Conservation (phyloP, 352 stramenopile species). For the Phytopythium boreale region DNA sequence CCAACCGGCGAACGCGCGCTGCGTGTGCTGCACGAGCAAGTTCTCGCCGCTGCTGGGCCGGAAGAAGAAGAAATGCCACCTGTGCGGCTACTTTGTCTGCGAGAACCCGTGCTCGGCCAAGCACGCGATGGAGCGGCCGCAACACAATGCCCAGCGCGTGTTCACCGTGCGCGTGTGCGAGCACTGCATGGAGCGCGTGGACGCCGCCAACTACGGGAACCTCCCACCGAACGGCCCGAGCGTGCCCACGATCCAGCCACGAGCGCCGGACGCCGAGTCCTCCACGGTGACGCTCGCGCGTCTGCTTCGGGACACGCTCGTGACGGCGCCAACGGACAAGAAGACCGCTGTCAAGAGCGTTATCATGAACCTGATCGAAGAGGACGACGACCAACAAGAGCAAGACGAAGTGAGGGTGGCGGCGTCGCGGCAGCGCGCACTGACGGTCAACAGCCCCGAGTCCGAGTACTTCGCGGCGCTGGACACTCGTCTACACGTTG, state of each 20-base stretch:
- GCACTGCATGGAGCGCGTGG: slow-evolving; percentile 34
- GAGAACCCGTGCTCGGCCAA: slow-evolving; percentile 30
- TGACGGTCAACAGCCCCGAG: slow-evolving; percentile 19
- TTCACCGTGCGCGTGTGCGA: slow-evolving; percentile 27
- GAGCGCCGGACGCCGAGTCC: slow-evolving; percentile 11
- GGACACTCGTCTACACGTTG: slow-evolving; percentile 15
- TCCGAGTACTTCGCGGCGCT: slow-evolving; percentile 20
- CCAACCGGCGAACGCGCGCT: slow-evolving; percentile 31
- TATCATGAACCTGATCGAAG: slow-evolving; percentile 37
- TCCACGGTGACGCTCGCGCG: slow-evolving; percentile 20
- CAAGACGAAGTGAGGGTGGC: background rate
- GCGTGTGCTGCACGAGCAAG: slow-evolving; percentile 32
- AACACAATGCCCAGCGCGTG: background rate
- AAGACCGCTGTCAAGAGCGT: slow-evolving; percentile 31
- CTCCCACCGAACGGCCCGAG: slow-evolving; percentile 19
- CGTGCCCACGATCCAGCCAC: slow-evolving; percentile 14
- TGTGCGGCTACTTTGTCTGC: slow-evolving; percentile 53
- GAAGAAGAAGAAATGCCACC: slow-evolving; percentile 36
- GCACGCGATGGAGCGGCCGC: slow-evolving; percentile 22
- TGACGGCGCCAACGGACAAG: slow-evolving; percentile 21
- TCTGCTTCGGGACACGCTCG: slow-evolving; percentile 30
- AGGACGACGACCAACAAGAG: slow-evolving; percentile 7
- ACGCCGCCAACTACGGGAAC: slow-evolving; percentile 29
- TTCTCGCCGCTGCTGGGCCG: slow-evolving; percentile 22
- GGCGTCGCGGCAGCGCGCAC: slow-evolving; percentile 1